Percentiles rank a stretch among this genome's conserved stretches.
phyloP scores from a whole-genome alignment of 495 filamentous ascomycete genomes.

The Talaromyces trachyspermus region DNA sequence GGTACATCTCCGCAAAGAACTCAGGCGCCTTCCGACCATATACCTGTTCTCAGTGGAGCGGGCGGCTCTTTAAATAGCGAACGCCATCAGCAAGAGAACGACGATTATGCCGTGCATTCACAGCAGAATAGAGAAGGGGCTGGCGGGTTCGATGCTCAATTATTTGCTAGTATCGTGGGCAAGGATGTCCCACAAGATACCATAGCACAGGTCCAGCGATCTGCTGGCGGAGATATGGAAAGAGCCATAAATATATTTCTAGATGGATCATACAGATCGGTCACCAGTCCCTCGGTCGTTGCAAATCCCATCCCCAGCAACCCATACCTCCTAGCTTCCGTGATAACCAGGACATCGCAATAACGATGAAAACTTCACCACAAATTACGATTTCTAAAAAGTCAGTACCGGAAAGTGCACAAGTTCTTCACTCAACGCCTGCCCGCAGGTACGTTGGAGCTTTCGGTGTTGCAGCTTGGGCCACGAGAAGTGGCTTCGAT shows the following conservation, averaged over 20 bases:
- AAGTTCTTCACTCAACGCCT: constrained; percentile 41
- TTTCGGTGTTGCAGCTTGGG: constrained; percentile 88
- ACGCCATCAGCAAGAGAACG: neutral
- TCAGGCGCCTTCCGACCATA: no score
- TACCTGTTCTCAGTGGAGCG: no score
- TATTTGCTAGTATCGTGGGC: constrained; percentile 66
- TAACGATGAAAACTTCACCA: neutral
- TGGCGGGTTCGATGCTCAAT: constrained; percentile 55
- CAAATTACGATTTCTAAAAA: neutral
- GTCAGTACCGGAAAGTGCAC: constrained; percentile 5
- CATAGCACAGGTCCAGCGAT: constrained; percentile 44
- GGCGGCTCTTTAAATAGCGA: neutral
- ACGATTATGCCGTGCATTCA: neutral
- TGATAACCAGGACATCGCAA: no score
- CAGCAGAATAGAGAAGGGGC: neutral
- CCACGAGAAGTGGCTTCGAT: constrained; percentile 72
- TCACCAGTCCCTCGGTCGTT: constrained; percentile 8
- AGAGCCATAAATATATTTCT: constrained; percentile 79
- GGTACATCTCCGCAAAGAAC: no score
- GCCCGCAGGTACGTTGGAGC: constrained; percentile 75
- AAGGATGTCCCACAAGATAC: constrained; percentile 47
- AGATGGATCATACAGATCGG: constrained; percentile 74
- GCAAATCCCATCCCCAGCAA: no score
- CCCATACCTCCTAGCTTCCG: no score
- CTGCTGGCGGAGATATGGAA: constrained; percentile 56